Evolutionary conservation across 1,284 basidiomycete species (phyloP).

Genomic region (Puccinia coronata): DNA sequence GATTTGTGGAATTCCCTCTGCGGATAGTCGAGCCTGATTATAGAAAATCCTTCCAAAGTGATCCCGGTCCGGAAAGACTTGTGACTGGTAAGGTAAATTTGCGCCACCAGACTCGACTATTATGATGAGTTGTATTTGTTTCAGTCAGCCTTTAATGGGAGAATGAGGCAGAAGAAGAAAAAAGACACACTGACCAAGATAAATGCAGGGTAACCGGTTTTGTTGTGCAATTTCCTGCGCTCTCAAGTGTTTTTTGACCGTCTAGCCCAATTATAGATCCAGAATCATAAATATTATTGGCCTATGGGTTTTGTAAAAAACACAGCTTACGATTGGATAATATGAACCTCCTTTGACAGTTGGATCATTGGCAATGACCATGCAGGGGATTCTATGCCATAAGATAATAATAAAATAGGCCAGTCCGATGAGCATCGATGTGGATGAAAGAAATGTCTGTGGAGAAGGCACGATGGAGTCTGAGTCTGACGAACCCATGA

Average conservation of each 20-base stretch:
- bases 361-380: conserved; percentile 88
- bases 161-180: conserved; percentile 11
- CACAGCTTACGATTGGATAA: conserved; percentile 77
- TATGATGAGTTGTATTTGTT: not conserved
- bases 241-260: conserved; percentile 92
- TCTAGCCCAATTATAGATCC: conserved; percentile 18
- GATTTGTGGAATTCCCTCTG: conserved; percentile 84
- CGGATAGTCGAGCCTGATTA: conserved; percentile 94
- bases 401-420: not conserved
- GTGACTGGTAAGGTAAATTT: conserved; percentile 86
- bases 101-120: conserved; percentile 90
- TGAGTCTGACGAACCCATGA: conserved; percentile 62
- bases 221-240: conserved; percentile 90
- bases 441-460: too few species aligned
- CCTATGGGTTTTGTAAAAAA: not conserved
- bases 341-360: conserved; percentile 92
- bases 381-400: conserved; percentile 67
- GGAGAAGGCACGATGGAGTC: too few species aligned
- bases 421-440: conserved; percentile 13
- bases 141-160: not conserved
- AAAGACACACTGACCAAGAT: conserved; percentile 68
- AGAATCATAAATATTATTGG: conserved; percentile 35
- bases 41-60: conserved; percentile 97
- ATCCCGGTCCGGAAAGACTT: conserved; percentile 80
- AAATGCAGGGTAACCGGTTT: conserved; percentile 85